Evolutionary conservation across 345 rosid genomes (phyloP), one percentile per base, ranked within the genome.

Genomic region (Euphorbia peplus): DNA sequence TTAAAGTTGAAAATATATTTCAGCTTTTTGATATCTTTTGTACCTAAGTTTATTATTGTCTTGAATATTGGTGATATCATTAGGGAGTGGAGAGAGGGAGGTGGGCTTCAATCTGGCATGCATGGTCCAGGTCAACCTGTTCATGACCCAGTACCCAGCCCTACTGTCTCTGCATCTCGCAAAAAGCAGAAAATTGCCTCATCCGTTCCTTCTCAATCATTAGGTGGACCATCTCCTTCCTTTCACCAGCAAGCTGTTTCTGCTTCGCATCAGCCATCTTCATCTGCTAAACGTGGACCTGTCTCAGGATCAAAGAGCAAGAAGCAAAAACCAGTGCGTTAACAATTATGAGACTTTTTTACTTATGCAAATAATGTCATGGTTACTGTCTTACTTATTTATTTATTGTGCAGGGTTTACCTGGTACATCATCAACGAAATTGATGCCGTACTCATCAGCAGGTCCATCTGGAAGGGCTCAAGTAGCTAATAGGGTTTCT

Each of bases 11-110:
- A 53, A 15, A 68, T 66, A 16, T 30, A 65, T 66, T 8, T 67
- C 50, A 46, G 66, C 29, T 30, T 47, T 58, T 70, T 21, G 30
- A 71, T 63, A 63, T 30, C 30, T 69, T 64, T 10, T 44, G 30
- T 13, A 55, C 22, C 62, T 63, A 16, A 50, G 52, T 50, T 5
- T 65, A 9, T 21, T 53, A n/a, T 48, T 52, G 29, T 75, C 35
- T 24, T 57, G 53, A 37, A 71, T 29, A 14, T 58, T 3, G 35
- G 7, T 19, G 64, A 77, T 80, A 69, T 67, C 53, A 51, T 70
- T 76, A 91, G 96, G 92, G 96, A 92, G 72, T 92, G 98, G 98
- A 86, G 98, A 85, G 88, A 84, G 75, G 72, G 82, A 63, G 86
- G 86, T 70, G 88, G 83, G n/a, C 73, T 64, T 80, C 93, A 89